These are phyloP conservation scores for Fusarium lateritium DNA, from an alignment of 2,329 filamentous ascomycete species.

Conservation along the genomic window DNA sequence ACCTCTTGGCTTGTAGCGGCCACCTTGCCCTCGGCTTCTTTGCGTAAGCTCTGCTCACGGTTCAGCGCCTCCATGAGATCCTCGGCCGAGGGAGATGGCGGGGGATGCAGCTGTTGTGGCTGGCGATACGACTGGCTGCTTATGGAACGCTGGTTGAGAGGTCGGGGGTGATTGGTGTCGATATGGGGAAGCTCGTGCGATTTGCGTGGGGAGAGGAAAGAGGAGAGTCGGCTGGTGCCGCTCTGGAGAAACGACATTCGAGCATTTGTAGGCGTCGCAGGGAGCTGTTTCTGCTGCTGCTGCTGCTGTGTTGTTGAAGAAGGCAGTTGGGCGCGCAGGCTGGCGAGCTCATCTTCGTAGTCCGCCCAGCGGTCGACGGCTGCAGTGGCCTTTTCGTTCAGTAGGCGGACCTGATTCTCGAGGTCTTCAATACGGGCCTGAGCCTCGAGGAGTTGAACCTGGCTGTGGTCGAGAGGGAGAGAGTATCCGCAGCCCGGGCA, in stretches of 20 bases:
- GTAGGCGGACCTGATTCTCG: slow-evolving; percentile 76
- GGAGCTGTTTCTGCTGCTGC: slow-evolving; percentile 37
- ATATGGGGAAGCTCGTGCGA: slow-evolving; percentile 54
- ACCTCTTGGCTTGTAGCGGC: slow-evolving; percentile 77
- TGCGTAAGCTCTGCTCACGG: slow-evolving; percentile 76
- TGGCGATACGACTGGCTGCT: slow-evolving; percentile 35
- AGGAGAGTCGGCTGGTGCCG: slow-evolving; percentile 62
- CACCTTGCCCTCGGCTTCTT: slow-evolving; percentile 77
- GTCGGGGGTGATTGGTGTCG: slow-evolving; percentile 36
- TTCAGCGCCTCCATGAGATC: slow-evolving; percentile 75
- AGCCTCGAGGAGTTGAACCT: slow-evolving; percentile 64
- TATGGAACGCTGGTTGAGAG: slow-evolving; percentile 34
- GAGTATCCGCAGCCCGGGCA: slow-evolving; percentile 67
- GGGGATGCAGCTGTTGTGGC: slow-evolving; percentile 22
- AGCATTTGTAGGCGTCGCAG: slow-evolving; percentile 48
- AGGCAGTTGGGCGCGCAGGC: slow-evolving; percentile 63
- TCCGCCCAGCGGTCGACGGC: slow-evolving; percentile 78
- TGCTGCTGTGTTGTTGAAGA: slow-evolving; percentile 34
- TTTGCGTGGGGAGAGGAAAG: slow-evolving; percentile 63
- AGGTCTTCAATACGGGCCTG: slow-evolving; percentile 77
- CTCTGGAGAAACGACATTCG: slow-evolving; percentile 63
- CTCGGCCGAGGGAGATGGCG: slow-evolving; percentile 53
- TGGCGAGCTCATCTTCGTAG: slow-evolving; percentile 83
- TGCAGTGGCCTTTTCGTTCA: slow-evolving; percentile 79
- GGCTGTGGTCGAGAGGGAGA: slow-evolving; percentile 56